Evolutionary conservation across 2,329 filamentous ascomycete genomes (phyloP).

Genomic region (Calonectria multiphialidica): DNA sequence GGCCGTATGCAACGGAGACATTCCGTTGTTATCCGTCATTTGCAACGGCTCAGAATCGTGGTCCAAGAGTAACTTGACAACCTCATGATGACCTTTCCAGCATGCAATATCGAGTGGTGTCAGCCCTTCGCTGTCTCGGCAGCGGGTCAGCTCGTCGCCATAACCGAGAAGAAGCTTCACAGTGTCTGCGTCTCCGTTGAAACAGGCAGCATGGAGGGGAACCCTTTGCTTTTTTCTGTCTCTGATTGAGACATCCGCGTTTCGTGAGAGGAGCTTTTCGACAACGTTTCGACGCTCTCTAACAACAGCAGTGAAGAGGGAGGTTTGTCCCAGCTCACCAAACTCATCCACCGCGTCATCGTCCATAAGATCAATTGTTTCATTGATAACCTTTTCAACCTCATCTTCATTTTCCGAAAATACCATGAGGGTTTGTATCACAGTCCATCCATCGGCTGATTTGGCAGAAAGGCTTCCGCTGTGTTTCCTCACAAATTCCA

Average conservation of each 20-base stretch:
- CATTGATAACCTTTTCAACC: neutral
- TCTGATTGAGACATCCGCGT: neutral
- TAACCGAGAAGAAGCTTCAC: neutral
- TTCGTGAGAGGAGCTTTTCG: neutral
- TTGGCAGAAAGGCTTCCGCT: neutral
- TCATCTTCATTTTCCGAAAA: neutral
- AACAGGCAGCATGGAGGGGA: neutral
- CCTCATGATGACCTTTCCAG: neutral
- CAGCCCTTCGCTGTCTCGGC: neutral
- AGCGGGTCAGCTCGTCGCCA: neutral
- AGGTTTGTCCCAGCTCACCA: neutral
- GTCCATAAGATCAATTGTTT: neutral
- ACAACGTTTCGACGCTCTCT: neutral
- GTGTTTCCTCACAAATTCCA: neutral
- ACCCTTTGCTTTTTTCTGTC: neutral
- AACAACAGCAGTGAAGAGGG: neutral
- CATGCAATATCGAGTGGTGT: neutral
- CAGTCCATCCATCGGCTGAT: neutral
- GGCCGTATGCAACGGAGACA: neutral
- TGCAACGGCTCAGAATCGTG: neutral
- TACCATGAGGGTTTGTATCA: neutral
- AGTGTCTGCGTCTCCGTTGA: neutral
- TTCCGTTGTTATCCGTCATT: neutral
- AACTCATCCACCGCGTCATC: neutral
- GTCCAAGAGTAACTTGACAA: neutral